Percentiles rank a stretch among this genome's conserved stretches.
phyloP scores from a whole-genome alignment of 345 rosid species.

The Bruguiera gymnorhiza region DNA sequence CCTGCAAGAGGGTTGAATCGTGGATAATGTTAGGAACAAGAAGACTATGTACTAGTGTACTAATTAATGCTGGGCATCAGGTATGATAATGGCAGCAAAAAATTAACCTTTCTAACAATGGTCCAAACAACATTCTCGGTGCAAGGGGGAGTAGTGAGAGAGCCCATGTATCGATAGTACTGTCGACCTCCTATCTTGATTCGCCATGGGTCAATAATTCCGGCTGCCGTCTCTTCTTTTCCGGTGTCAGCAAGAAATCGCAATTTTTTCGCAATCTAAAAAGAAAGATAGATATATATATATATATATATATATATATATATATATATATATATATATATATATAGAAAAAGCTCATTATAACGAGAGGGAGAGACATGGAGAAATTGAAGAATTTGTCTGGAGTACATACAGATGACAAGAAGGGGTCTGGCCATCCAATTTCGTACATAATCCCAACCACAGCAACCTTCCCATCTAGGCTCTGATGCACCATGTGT shows the following conservation, averaged over 20 bases:
- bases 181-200: slow-evolving; percentile 54
- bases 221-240: slow-evolving; percentile 35
- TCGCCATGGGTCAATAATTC: slow-evolving; percentile 46
- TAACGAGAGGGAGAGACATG: background rate
- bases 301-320: too few relatives aligned
- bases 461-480: slow-evolving; percentile 56
- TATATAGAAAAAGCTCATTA: background rate
- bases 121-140: slow-evolving; percentile 73
- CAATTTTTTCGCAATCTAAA: slow-evolving; percentile 45
- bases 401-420: slow-evolving; percentile 38
- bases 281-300: background rate
- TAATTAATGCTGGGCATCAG: background rate
- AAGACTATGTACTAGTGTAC: too few relatives aligned
- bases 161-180: slow-evolving; percentile 75
- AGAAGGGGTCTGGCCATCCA: slow-evolving; percentile 67
- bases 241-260: slow-evolving; percentile 25
- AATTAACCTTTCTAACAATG: slow-evolving; percentile 50
- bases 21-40: too few relatives aligned
- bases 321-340: background rate
- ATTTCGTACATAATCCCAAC: slow-evolving; percentile 61
- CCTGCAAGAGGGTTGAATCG: slow-evolving; percentile 25
- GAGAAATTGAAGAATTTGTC: too few relatives aligned
- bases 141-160: slow-evolving; percentile 91
- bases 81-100: background rate
- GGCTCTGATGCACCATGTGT: slow-evolving; percentile 76